Evolutionary conservation across 805 yeast species (phyloP), one percentile per base, ranked within the genome.

Genomic region (Saturnispora besseyi): DNA sequence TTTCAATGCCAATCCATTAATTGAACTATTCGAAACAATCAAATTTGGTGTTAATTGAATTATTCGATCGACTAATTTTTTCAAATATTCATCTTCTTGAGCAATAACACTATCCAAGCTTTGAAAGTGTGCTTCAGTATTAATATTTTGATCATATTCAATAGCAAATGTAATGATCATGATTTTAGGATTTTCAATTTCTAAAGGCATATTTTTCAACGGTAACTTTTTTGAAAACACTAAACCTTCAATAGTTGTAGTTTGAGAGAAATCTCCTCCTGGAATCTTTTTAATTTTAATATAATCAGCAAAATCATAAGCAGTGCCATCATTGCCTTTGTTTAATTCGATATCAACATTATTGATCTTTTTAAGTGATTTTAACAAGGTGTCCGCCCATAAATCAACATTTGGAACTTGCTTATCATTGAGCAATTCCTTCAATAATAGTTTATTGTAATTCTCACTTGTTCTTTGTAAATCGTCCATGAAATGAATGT

Each of bases 211-310:
- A 1, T 76, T 63, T 59, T 83, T 87, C 36, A 86, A 71, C 3
- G 96, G 96, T 41, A 90, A 70, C 15, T 82, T 79, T 56, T 89
- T 88, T 0, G 97, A 84, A 64, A 90, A 88, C 3, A 87, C 84
- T 4, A 87, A 66, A 0, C 99, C 99, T 59, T 84, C 81, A 3
- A 91, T 63, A 30, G 78, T 75, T 28, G 68, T 68, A 0, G 91
- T 79, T 41, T 84, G 81, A 5, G 70, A 67, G 1, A 82, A 76
- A 1, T 62, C 51, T 0, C 95, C 93, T 1, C 99, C 98, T 0
- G 82, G 74, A 8, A 91, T 78, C 52, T 88, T 75, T 61, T 93
- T 95, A 42, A 93, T 74, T 60, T 95, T 93, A 41, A 93, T 79
- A 64, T 87, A 91, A 57, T 84, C 90, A n/a, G 91, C 75, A 45